Conservation (phyloP, 2,329 filamentous ascomycete genomes). For the Juglanconis sp. region DNA sequence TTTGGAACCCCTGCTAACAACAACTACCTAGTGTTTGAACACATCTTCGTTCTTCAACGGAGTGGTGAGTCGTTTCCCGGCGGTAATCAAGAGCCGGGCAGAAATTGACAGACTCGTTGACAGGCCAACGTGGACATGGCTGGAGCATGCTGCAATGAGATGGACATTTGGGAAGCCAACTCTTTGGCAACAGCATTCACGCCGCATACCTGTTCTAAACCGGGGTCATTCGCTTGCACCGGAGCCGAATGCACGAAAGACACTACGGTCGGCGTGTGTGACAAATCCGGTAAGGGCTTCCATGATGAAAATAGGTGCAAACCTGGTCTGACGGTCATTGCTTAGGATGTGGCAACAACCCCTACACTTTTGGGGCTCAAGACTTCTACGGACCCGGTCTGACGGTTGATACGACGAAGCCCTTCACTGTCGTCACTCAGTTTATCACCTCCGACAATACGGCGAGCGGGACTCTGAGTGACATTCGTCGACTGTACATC, state of each 20-base stretch:
- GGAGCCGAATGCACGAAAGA: slow-evolving; percentile 25
- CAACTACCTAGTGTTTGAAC: background rate
- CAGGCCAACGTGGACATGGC: slow-evolving; percentile 37
- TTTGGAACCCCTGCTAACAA: background rate
- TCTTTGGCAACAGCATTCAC: slow-evolving; percentile 34
- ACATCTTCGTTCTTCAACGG: slow-evolving; percentile 27
- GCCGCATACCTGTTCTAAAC: slow-evolving; percentile 39
- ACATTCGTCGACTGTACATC: slow-evolving; percentile 47
- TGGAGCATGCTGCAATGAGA: slow-evolving; percentile 43
- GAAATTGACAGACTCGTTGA: slow-evolving; percentile 15
- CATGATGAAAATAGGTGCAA: background rate
- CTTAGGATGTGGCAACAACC: slow-evolving; percentile 32
- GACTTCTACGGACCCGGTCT: slow-evolving; percentile 25
- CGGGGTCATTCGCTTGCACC: slow-evolving; percentile 33
- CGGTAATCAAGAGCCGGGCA: slow-evolving; percentile 29
- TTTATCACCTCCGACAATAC: slow-evolving; percentile 34
- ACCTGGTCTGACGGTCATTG: background rate
- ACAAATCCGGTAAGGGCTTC: slow-evolving; percentile 19
- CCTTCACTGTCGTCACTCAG: slow-evolving; percentile 44
- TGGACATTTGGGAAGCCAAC: slow-evolving; percentile 47
- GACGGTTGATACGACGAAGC: slow-evolving; percentile 25
- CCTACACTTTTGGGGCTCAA: slow-evolving; percentile 27
- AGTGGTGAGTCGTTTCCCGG: slow-evolving; percentile 26
- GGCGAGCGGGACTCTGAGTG: slow-evolving; percentile 30
- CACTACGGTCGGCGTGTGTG: slow-evolving; percentile 25